phyloP scores from a whole-genome alignment of 495 filamentous ascomycete genomes.

The Penicillium salamii region DNA sequence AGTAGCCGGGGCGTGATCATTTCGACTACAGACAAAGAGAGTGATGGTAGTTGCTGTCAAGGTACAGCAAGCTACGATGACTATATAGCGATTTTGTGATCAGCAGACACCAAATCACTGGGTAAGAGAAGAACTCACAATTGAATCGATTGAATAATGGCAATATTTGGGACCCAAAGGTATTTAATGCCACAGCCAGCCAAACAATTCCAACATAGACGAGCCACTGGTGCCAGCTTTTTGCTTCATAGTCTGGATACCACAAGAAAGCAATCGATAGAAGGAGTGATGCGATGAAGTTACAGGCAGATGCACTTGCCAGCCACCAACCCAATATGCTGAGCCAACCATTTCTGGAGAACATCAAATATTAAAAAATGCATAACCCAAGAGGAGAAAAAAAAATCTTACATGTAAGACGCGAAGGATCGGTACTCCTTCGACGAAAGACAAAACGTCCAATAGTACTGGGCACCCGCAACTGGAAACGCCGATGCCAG shows the following conservation, averaged over 20 bases:
- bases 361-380: background rate
- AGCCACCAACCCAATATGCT: slow-evolving; percentile 14
- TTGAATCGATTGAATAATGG: slow-evolving; percentile 9
- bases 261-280: slow-evolving; percentile 3
- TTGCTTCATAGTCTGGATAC: slow-evolving; percentile 9
- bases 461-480: slow-evolving; percentile 13
- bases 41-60: slow-evolving; percentile 7
- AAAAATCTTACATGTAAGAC: slow-evolving; percentile 4
- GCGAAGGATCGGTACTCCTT: slow-evolving; percentile 7
- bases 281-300: slow-evolving; percentile 9
- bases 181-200: slow-evolving; percentile 6
- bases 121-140: background rate
- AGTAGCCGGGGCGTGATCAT: background rate
- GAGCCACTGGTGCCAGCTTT: slow-evolving; percentile 11
- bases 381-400: too few species aligned
- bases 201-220: slow-evolving; percentile 6
- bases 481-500: slow-evolving; percentile 12
- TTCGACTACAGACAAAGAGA: slow-evolving; percentile 6
- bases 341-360: slow-evolving; percentile 8
- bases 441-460: slow-evolving; percentile 4
- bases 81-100: too few species aligned
- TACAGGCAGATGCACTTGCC: slow-evolving; percentile 2
- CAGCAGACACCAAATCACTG: too few species aligned
- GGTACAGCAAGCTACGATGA: slow-evolving; percentile 5
- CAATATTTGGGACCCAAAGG: slow-evolving; percentile 4